These are phyloP conservation scores for Lasiodiplodia theobromae DNA, from an alignment of 2,329 filamentous ascomycete genomes.

Conservation along the genomic window DNA sequence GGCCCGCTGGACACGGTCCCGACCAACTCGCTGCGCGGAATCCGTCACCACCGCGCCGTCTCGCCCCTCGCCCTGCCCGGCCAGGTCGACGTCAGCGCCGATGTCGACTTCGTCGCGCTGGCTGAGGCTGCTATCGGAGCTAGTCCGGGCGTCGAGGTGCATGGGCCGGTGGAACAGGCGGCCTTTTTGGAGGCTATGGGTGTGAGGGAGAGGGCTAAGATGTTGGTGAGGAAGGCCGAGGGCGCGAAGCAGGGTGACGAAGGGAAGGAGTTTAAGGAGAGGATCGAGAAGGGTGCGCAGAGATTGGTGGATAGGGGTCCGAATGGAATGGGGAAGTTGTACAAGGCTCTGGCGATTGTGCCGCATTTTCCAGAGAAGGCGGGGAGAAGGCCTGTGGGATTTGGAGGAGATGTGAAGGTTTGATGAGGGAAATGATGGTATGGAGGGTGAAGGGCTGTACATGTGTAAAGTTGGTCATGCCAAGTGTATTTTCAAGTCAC, in stretches of 20 bases:
- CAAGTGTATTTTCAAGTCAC: neutral
- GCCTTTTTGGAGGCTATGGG: slow-evolving; percentile 82
- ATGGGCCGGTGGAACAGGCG: slow-evolving; percentile 88
- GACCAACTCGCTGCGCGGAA: slow-evolving; percentile 88
- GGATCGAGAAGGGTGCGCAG: slow-evolving; percentile 77
- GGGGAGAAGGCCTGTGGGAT: slow-evolving; percentile 81
- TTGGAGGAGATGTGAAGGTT: slow-evolving; percentile 72
- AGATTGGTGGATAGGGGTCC: slow-evolving; percentile 83
- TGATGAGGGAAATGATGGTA: neutral
- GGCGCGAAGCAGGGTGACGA: slow-evolving; percentile 28
- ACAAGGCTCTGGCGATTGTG: slow-evolving; percentile 90
- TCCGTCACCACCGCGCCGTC: slow-evolving; percentile 76
- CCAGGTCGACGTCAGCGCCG: slow-evolving; percentile 84
- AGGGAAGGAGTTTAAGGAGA: slow-evolving; percentile 53
- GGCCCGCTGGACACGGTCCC: slow-evolving; percentile 81
- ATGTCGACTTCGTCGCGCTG: slow-evolving; percentile 90
- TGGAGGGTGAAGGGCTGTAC: neutral
- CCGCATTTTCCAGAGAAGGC: slow-evolving; percentile 70
- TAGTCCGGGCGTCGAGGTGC: slow-evolving; percentile 83
- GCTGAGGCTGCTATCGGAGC: slow-evolving; percentile 81
- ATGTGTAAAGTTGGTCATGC: neutral
- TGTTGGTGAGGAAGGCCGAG: slow-evolving; percentile 60
- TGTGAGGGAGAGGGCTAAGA: slow-evolving; percentile 76
- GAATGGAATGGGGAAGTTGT: slow-evolving; percentile 90
- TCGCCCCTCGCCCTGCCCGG: slow-evolving; percentile 83